Evolutionary conservation across 164 flowering plant genomes (phyloP), one percentile per base, ranked within the genome.

Genomic region (Stephania cephalantha): DNA sequence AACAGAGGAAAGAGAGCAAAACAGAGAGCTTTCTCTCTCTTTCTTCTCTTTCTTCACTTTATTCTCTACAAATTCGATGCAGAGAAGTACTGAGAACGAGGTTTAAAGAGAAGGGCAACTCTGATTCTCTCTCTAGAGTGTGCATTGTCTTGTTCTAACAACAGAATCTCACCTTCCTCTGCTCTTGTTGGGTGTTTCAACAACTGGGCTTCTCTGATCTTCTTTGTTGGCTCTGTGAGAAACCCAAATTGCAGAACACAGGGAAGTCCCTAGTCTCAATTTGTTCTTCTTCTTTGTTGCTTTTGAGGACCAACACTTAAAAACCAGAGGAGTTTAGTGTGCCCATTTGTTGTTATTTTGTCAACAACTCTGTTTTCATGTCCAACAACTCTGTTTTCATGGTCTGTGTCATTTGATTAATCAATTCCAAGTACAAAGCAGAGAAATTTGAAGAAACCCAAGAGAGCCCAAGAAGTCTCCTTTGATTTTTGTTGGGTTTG

Each of bases 11-110:
- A 70, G 1, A 73, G n/a, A 77, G 71, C 71, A 52, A n/a, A 75
- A 77, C 70, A 76, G 66, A 35, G 76, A 46, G 72, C 29, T 35
- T 4, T 35, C 42, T 35, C 42, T 35, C 42, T 35, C 42, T 35
- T 4, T 35, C 42, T 66, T 77, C 79, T 75, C 64, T 46, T 73
- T 73, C 78, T 77, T 81, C 91, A 82, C 97, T 93, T 92, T 92
- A 88, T 90, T 88, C 90, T 88, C 91, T 86, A 89, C 91, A 90
- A 89, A 87, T 86, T 85, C 86, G 82, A 85, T 83, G 82, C 89
- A 82, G 87, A 84, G 86, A 80, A 83, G 90, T 86, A 79, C 90
- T 78, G 79, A 78, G 87, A 86, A 87, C 90, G 90, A 88, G 91
- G 89, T 83, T 81, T 76, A 75, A 25, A 68, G 80, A 79, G 81